Percentiles rank a stretch among this genome's conserved stretches.
These are phyloP conservation scores for Fusarium newnesense DNA, from an alignment of 2,329 filamentous ascomycete genomes.

Conservation along the genomic window DNA sequence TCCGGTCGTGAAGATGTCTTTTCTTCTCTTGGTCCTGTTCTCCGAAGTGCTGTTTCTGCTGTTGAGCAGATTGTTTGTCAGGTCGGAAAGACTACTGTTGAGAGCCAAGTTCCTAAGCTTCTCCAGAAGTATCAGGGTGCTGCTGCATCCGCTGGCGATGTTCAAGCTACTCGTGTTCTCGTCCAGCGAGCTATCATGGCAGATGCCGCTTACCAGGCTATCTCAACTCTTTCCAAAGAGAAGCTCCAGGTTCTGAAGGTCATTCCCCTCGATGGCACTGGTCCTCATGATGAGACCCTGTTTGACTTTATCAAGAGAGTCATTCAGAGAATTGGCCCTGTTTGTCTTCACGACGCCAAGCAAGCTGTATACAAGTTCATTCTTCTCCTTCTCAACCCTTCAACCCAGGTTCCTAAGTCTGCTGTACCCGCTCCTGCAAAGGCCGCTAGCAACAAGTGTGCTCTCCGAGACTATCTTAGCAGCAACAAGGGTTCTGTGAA, in stretches of 20 bases:
- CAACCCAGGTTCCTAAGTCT: not conserved
- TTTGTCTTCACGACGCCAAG: slow-evolving; percentile 13
- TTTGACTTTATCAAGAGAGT: slow-evolving; percentile 30
- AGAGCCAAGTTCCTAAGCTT: not conserved
- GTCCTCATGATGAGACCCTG: not conserved
- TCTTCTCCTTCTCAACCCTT: slow-evolving; percentile 2
- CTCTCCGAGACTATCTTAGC: slow-evolving; percentile 14
- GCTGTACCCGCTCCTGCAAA: not conserved
- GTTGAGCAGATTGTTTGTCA: slow-evolving; percentile 8
- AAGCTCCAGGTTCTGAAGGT: slow-evolving; percentile 13
- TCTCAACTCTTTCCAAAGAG: slow-evolving; percentile 3
- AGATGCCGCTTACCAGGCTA: slow-evolving; percentile 25
- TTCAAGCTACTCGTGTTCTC: slow-evolving; percentile 16
- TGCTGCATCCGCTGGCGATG: not conserved
- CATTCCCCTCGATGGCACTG: not conserved
- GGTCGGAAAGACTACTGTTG: not conserved
- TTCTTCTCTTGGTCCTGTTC: slow-evolving; percentile 22
- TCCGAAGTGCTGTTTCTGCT: slow-evolving; percentile 5
- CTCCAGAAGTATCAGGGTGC: not conserved
- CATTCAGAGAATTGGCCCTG: slow-evolving; percentile 8
- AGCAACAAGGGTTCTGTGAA: not conserved
- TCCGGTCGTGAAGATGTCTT: slow-evolving; percentile 17
- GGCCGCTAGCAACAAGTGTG: not conserved
- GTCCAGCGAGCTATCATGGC: slow-evolving; percentile 31
- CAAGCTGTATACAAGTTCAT: slow-evolving; percentile 21